A percentile compares a stretch with the other conserved stretches of the same genome.
Conservation (phyloP, 371 early-diverging fungal genomes). For the Actinomucor elegans region DNA sequence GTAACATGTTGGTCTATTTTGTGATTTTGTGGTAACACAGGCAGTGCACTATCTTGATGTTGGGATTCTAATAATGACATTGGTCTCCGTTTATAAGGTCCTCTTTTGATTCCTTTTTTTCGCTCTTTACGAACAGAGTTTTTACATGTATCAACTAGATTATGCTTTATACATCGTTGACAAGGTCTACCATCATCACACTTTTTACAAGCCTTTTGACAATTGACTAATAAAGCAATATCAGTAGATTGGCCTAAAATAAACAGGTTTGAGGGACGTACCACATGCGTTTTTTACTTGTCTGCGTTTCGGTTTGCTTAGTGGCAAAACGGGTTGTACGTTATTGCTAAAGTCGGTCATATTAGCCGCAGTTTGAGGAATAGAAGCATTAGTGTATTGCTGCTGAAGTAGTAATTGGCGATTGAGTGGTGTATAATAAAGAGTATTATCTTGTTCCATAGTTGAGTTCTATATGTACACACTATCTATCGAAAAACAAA, state of each 20-base stretch:
- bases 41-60: not conserved
- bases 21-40: not conserved
- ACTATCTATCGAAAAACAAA: not conserved
- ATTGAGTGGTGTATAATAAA: not conserved
- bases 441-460: no score
- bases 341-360: no score
- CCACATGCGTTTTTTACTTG: conserved; percentile 39
- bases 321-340: no score
- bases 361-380: no score
- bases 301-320: conserved; percentile 25
- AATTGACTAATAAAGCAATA: conserved; percentile 27
- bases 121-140: conserved; percentile 54
- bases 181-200: conserved; percentile 63
- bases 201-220: conserved; percentile 56
- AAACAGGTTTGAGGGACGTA: not conserved
- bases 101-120: conserved; percentile 56
- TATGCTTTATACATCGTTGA: conserved; percentile 54
- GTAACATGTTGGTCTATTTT: not conserved
- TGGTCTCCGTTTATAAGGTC: conserved; percentile 31
- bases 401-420: not conserved
- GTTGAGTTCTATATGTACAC: no score
- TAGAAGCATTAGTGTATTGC: not conserved
- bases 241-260: not conserved
- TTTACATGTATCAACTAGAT: conserved; percentile 51
- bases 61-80: not conserved